These are phyloP conservation scores for Coleophoma eucalyptorum DNA, from an alignment of 2,329 filamentous ascomycete species.

Conservation along the genomic window DNA sequence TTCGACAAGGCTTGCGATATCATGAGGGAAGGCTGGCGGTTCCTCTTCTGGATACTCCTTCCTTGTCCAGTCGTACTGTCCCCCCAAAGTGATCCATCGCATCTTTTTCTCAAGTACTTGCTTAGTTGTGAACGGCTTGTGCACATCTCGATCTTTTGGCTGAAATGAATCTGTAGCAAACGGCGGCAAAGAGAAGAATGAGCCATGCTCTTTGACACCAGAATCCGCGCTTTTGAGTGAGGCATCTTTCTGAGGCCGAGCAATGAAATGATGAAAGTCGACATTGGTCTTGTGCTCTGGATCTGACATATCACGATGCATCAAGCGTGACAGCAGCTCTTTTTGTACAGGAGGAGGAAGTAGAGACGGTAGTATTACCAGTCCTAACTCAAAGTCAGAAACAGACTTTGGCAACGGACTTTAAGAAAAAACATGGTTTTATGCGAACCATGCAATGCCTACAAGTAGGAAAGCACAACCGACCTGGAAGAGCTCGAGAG, in stretches of 20 bases:
- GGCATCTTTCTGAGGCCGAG: constrained; percentile 46
- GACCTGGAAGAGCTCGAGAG: constrained; percentile 67
- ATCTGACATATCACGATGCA: constrained; percentile 75
- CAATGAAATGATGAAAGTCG: constrained; percentile 74
- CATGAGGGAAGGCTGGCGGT: constrained; percentile 70
- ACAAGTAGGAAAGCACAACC: constrained; percentile 15
- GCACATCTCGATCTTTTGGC: constrained; percentile 70
- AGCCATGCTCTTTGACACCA: constrained; percentile 24
- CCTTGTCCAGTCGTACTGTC: constrained; percentile 93
- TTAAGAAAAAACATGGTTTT: not conserved
- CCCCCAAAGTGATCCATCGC: constrained; percentile 91
- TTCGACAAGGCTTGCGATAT: constrained; percentile 66
- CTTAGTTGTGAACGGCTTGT: constrained; percentile 67
- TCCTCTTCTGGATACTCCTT: constrained; percentile 71
- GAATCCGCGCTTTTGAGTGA: constrained; percentile 1
- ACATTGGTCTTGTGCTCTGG: constrained; percentile 81
- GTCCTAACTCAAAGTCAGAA: constrained; percentile 49
- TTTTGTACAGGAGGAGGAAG: constrained; percentile 67
- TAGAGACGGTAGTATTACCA: constrained; percentile 73
- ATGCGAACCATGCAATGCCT: not conserved
- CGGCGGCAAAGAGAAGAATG: constrained; percentile 51
- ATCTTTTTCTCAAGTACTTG: constrained; percentile 76
- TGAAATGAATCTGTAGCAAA: constrained; percentile 49
- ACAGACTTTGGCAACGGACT: not conserved
- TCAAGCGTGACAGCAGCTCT: constrained; percentile 65